These are phyloP conservation scores for Powellomyces hirtus DNA, from an alignment of 192 early-diverging fungal genomes.

Conservation along the genomic window DNA sequence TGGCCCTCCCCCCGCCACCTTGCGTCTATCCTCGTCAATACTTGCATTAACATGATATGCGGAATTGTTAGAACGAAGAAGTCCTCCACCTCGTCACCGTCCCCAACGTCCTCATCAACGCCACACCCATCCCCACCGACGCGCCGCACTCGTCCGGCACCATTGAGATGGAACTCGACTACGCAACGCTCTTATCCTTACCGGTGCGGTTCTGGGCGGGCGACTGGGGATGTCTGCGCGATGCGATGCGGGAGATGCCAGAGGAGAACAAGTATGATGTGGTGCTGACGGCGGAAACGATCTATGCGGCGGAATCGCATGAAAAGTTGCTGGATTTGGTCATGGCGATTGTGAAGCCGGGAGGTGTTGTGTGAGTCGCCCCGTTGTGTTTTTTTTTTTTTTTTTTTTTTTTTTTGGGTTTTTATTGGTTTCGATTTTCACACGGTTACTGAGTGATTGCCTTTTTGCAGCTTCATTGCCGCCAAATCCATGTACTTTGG, in stretches of 20 bases:
- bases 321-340: constrained; percentile 29
- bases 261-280: constrained; percentile 41
- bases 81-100: constrained; percentile 84
- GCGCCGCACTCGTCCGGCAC: constrained; percentile 22
- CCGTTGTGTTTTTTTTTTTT: no score
- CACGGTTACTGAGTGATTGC: no score
- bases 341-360: constrained; percentile 22
- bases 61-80: constrained; percentile 63
- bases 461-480: constrained; percentile 62
- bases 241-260: not conserved
- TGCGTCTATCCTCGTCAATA: not conserved
- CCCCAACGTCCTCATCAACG: constrained; percentile 87
- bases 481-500: constrained; percentile 97
- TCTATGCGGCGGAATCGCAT: constrained; percentile 40
- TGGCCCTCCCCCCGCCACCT: no score
- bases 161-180: constrained; percentile 29
- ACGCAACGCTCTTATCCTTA: not conserved
- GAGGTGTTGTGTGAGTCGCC: constrained; percentile 19
- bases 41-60: no score
- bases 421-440: no score
- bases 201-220: constrained; percentile 29
- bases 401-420: no score
- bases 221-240: constrained; percentile 29
- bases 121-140: not conserved
- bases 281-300: constrained; percentile 52